These are phyloP conservation scores for Ophioceras dolichostomum DNA, from an alignment of 2,329 filamentous ascomycete genomes.

Conservation along the genomic window DNA sequence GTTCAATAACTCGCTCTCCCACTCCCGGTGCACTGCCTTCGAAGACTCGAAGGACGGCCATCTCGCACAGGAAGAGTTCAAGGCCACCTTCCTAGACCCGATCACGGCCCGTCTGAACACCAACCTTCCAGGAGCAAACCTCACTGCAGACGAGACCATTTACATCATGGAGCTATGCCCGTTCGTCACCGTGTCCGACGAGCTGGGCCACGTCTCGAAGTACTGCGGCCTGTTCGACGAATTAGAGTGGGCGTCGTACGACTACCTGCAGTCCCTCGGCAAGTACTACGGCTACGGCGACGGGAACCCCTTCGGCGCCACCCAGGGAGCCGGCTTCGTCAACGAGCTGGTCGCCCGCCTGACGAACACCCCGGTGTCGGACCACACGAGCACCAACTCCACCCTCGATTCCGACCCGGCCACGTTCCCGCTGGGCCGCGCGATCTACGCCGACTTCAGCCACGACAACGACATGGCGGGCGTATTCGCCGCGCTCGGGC, in stretches of 20 bases:
- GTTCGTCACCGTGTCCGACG: constrained; percentile 63
- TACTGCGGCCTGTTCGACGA: constrained; percentile 69
- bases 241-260: constrained; percentile 65
- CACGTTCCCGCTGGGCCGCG: constrained; percentile 61
- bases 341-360: constrained; percentile 81
- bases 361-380: constrained; percentile 54
- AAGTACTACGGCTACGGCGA: constrained; percentile 77
- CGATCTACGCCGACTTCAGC: constrained; percentile 78
- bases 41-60: constrained; percentile 40
- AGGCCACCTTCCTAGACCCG: constrained; percentile 48
- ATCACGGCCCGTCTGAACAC: constrained; percentile 60
- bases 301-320: constrained; percentile 68
- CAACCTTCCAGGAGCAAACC: constrained; percentile 53
- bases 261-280: constrained; percentile 66
- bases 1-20: constrained; percentile 73
- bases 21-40: constrained; percentile 56
- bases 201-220: constrained; percentile 41
- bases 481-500: constrained; percentile 63
- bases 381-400: constrained; percentile 63
- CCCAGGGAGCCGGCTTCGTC: constrained; percentile 76
- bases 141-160: constrained; percentile 51
- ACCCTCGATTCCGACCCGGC: constrained; percentile 56
- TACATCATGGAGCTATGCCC: constrained; percentile 83
- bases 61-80: constrained; percentile 44
- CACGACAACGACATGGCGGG: constrained; percentile 82